A percentile compares a stretch with the other conserved stretches of the same genome.
Conservation (phyloP, 257 asterid species). For the Paraleonurus japonicus region DNA sequence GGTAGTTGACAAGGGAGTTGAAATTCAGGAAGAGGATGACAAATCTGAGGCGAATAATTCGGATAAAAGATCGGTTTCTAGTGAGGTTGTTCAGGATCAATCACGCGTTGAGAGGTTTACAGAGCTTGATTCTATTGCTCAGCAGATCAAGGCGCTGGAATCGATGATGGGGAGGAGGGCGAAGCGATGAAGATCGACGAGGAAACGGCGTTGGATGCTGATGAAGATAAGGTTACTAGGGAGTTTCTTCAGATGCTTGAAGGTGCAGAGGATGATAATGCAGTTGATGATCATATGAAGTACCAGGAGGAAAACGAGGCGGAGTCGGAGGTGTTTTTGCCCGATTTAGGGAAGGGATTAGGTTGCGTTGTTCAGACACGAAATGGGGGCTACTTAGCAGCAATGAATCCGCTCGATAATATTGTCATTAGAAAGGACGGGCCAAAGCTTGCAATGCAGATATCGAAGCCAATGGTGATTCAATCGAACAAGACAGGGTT, state of each 20-base stretch:
- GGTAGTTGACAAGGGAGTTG: conserved; percentile 88
- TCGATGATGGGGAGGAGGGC: conserved; percentile 67
- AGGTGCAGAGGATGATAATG: conserved; percentile 37
- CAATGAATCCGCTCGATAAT: conserved; percentile 67
- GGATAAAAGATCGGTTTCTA: conserved; percentile 56
- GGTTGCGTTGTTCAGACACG: conserved; percentile 86
- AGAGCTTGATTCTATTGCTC: conserved; percentile 82
- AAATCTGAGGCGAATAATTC: conserved; percentile 44
- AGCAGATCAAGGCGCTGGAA: conserved; percentile 89
- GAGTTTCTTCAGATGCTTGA: conserved; percentile 89
- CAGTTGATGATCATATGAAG: conserved; percentile 27
- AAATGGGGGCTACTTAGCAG: conserved; percentile 79
- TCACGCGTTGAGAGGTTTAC: conserved; percentile 50
- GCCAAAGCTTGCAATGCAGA: conserved; percentile 85
- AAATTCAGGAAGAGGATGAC: conserved; percentile 44
- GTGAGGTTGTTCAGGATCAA: conserved; percentile 78
- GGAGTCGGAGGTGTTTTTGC: conserved; percentile 38
- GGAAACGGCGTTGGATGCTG: conserved; percentile 63
- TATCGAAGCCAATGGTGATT: conserved; percentile 66
- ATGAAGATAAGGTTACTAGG: conserved; percentile 77
- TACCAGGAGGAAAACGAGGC: conserved; percentile 22
- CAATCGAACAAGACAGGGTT: conserved; percentile 49
- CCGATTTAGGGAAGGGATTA: conserved; percentile 89
- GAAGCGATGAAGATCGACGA: conserved; percentile 32
- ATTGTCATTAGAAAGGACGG: conserved; percentile 44